Evolutionary conservation across 495 filamentous ascomycete genomes (phyloP), one percentile per base, ranked within the genome.

Genomic region (Staphylotrichum longicolle): DNA sequence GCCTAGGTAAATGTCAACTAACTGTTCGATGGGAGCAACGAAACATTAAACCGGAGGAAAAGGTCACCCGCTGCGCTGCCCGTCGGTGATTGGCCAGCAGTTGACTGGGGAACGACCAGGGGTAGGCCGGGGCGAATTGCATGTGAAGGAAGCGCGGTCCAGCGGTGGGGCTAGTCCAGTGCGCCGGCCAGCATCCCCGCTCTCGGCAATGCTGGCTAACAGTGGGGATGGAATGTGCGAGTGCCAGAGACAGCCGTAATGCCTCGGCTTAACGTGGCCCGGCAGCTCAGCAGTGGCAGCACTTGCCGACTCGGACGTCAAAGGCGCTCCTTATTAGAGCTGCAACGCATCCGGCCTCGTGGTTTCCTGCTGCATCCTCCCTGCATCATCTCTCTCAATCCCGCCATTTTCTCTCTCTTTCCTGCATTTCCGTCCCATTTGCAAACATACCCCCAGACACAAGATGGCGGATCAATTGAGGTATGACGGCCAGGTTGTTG

Each of bases 401-500:
- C 42, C n/a, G n/a, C 44, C 20, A 39, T 49, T 57, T 34, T 58
- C 15, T 30, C 42, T 45, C 34, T 10, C 41, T 32, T 52, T 49
- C 34, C 58, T 15, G 46, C 54, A 46, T 60, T 59, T 50, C 44
- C 45, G 40, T 39, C 33, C 37, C 49, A 60, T 35, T 54, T 57
- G 58, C 30, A 57, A 39, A 6, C 37, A 6, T 39, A 6, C 37
- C 37, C 54, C 54, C 49, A 65, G 50, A 46, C 47, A 41, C 74
- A 80, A 55, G 20, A 92, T 91, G 89, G 82, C 88, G 68, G 86
- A 90, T 32, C 77, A 80, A 77, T 81, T 98, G 74, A 86, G 95
- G 63, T 98, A 86, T 74, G 94, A 98, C 81, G 89, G 90, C 74
- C 96, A 98, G 81, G 93, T 93, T 63, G 91, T 96, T 65, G 93